Percentiles rank a stretch among this genome's conserved stretches.
Evolutionary conservation across 2,329 filamentous ascomycete species (phyloP).

Genomic region (Epichloe bromicola): DNA sequence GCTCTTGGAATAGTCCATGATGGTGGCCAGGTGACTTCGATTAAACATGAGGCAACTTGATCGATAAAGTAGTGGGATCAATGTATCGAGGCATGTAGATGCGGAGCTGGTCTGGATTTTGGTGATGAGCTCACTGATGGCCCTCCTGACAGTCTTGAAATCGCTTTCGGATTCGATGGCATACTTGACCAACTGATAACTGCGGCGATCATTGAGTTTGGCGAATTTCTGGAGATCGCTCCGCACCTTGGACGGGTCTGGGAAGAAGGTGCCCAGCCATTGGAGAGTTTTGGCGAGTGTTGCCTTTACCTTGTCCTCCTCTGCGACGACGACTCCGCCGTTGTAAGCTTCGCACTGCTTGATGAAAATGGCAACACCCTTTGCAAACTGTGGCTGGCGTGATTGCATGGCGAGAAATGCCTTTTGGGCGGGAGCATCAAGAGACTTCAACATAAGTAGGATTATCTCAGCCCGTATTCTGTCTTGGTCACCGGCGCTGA

Average conservation of each 20-base stretch:
- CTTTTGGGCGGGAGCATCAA: conserved; percentile 66
- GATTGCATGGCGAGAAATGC: conserved; percentile 81
- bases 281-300: conserved; percentile 61
- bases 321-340: conserved; percentile 66
- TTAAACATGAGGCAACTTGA: conserved; percentile 82
- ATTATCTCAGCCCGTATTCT: conserved; percentile 75
- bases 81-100: conserved; percentile 58
- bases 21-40: conserved; percentile 79
- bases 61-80: conserved; percentile 73
- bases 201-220: conserved; percentile 78
- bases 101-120: conserved; percentile 58
- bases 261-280: conserved; percentile 60
- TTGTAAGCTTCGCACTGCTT: conserved; percentile 83
- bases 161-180: conserved; percentile 76
- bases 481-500: conserved; percentile 51
- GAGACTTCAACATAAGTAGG: conserved; percentile 63
- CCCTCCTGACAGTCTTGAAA: conserved; percentile 80
- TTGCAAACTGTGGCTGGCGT: conserved; percentile 61
- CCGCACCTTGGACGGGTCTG: conserved; percentile 58
- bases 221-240: conserved; percentile 82
- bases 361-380: conserved; percentile 63
- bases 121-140: conserved; percentile 80
- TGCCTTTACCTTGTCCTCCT: conserved; percentile 54
- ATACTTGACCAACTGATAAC: conserved; percentile 80
- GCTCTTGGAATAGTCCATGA: conserved; percentile 76